Evolutionary conservation across 192 early-diverging fungal genomes (phyloP), one percentile per base, ranked within the genome.

Genomic region (Podila epigama): DNA sequence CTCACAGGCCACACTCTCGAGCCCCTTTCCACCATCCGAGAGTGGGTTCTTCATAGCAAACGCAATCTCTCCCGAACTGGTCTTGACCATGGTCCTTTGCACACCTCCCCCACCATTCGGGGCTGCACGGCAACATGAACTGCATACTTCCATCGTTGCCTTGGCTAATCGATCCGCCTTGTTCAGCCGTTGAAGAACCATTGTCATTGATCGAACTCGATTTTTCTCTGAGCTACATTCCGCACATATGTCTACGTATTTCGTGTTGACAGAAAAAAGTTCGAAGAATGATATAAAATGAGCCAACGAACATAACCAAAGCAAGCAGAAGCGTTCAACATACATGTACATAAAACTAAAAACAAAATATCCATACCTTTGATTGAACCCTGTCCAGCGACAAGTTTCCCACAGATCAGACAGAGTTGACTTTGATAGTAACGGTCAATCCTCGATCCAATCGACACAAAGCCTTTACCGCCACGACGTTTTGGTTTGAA

Each of bases 401-500:
- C 78, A 34, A 82, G 28, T 52, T 85, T 80, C 32, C 79, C 44
- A 68, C 92, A 94, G 9, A 91, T 69, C 0, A 86, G 13, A 68
- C 92, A 94, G 34, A 88, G 82, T 27, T 81, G 79, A 27, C 89
- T 84, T 44, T 79, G 75, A 62, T 93, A 94, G 72, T 88, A 94
- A 31, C 88, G 86, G 54, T 94, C 92, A 44, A 94, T 92, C 15
- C 87, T 79, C 28, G 64, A 67, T 8, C 63, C 60, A 62, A 62
- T 62, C 0, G 61, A 68, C 8, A 77, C 73, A 48, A 44, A 63
- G 0, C 73, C 73, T 11, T 68, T 68, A 11, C 65, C 66, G 13
- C 73, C 73, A 28, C 50, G 50, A 3, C 73, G 53, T 32, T 37
- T 50, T 8, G 73, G 66, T 44, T 68, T 68, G 48, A 77, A 77